Percentiles rank a stretch among this genome's conserved stretches.
Evolutionary conservation across 768 basidiomycete genomes (phyloP).

Genomic region (Naganishia kalamii): DNA sequence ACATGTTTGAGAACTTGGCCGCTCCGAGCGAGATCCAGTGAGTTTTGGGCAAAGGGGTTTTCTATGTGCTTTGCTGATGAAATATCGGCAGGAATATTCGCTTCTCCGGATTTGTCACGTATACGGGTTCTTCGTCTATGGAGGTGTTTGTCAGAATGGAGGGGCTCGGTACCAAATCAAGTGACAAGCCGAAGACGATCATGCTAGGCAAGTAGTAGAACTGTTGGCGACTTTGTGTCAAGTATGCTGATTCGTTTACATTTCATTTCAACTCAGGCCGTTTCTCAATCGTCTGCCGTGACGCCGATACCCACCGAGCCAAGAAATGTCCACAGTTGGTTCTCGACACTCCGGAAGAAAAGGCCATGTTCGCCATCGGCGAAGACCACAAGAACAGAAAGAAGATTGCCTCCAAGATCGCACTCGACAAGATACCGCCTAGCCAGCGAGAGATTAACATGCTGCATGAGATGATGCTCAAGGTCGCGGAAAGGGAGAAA

Average conservation of each 20-base stretch:
- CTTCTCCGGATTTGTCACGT: constrained; percentile 73
- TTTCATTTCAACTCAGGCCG: constrained; percentile 54
- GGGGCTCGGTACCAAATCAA: constrained; percentile 50
- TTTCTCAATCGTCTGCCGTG: constrained; percentile 84
- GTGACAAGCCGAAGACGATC: constrained; percentile 55
- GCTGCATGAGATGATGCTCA: constrained; percentile 65
- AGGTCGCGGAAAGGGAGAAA: constrained; percentile 49
- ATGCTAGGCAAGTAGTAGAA: constrained; percentile 54
- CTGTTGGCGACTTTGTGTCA: not conserved
- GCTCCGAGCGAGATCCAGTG: constrained; percentile 37
- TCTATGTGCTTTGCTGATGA: not conserved
- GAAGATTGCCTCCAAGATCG: constrained; percentile 54
- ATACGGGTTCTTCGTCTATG: constrained; percentile 69
- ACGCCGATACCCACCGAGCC: constrained; percentile 61
- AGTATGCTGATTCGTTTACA: not conserved
- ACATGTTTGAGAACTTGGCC: constrained; percentile 42
- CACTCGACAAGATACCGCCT: constrained; percentile 68
- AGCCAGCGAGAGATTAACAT: constrained; percentile 61
- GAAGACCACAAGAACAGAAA: constrained; percentile 65
- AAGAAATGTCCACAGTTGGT: constrained; percentile 60
- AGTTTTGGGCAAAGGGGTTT: constrained; percentile 1
- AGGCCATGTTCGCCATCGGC: constrained; percentile 59
- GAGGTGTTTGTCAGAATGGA: constrained; percentile 85
- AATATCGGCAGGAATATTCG: constrained; percentile 53
- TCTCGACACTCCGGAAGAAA: constrained; percentile 60